Base-by-base conservation (phyloP, 2,329 filamentous ascomycete species). In the Colletotrichum liriopes region DNA sequence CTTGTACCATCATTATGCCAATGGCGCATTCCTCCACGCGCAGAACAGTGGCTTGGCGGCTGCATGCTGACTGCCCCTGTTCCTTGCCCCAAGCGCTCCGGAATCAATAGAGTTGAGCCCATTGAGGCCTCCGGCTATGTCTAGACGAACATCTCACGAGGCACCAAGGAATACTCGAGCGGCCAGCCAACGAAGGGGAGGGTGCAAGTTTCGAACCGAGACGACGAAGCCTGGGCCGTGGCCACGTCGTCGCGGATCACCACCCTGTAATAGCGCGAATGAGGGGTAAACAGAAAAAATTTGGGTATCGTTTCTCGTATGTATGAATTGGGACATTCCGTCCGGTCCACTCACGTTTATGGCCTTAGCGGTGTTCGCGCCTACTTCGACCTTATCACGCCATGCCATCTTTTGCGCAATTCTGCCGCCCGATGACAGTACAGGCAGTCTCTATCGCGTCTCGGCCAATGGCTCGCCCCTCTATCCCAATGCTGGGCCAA, bases 401-500 rank as follows among this genome's bases (percentile, higher is more conserved):
- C 26, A 55, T 55, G 54, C 29, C n/a, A 26, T 20, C n/a, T 41
- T 7, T 43, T 37, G 35, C 43, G 26, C 52, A 39, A n/a, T 56
- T 41, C 41, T 45, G 41, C 12, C 35, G 41, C 54, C 1, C 16
- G 11, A 26, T 26, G 26, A n/a, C 35, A 63, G 11, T 23, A 12
- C 7, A 41, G n/a, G 43, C 11, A 3, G 23, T 56, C 32, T 43
- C 29, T 32, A 26, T 26, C 2, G n/a, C 3, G 1, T 29, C 16
- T 5, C 5, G 5, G 39, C 56, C 11, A 32, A n/a, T 32, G 18
- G 37, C 12, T 18, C 41, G 5, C 26, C 14, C 16, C n/a, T 29
- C 49, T 51, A 64, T 32, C 68, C 56, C 45, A 73, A 55, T 5
- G 67, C 58, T 51, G 71, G 58, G 11, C 87, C 87, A 80, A 89